phyloP scores from a whole-genome alignment of 441 rosid genomes.

The Eutrema salsugineum region DNA sequence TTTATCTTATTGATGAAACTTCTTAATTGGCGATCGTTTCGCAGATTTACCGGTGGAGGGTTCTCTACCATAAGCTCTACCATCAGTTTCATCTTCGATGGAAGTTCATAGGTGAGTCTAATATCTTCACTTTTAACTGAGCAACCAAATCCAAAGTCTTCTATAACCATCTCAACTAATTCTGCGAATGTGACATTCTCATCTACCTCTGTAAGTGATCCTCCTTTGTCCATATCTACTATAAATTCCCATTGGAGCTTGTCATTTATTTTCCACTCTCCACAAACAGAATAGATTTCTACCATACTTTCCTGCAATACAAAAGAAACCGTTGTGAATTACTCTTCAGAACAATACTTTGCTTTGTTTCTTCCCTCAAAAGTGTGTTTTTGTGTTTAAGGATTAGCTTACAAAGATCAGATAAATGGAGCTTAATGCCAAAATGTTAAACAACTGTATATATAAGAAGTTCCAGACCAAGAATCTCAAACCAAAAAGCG shows the following conservation, averaged over 20 bases:
- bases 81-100: background rate
- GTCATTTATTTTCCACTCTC: background rate
- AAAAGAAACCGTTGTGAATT: background rate
- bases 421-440: background rate
- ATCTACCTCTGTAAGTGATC: background rate
- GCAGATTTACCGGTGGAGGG: background rate
- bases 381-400: too few relatives aligned
- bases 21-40: background rate
- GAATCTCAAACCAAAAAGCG: background rate
- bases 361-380: too few relatives aligned
- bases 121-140: background rate
- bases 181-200: background rate
- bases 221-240: background rate
- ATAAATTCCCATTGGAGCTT: background rate
- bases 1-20: background rate
- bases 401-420: too few relatives aligned
- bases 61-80: background rate
- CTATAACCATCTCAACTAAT: background rate
- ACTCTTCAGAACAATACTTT: background rate
- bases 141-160: background rate
- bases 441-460: too few relatives aligned
- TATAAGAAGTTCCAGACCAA: background rate
- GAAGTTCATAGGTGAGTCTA: background rate
- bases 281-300: background rate
- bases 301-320: background rate